These are phyloP conservation scores for Papilionanthe hybrid DNA, from an alignment of 116 monocot species.

Conservation along the genomic window DNA sequence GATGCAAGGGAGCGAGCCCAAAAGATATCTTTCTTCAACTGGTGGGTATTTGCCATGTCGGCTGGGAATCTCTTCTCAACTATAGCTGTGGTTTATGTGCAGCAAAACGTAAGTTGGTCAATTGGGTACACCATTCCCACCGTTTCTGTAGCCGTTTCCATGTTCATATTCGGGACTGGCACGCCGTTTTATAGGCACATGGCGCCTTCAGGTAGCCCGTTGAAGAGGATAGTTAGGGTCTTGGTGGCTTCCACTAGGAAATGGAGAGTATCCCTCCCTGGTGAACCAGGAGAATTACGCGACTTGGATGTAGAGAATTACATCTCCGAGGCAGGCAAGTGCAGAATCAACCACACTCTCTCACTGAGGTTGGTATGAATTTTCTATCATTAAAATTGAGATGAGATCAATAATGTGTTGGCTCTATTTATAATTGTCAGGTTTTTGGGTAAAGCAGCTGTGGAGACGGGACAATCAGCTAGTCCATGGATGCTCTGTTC, in stretches of 20 bases:
- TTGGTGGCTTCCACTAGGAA: conserved; percentile 30
- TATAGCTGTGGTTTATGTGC: conserved; percentile 15
- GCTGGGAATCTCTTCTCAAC: conserved; percentile 24
- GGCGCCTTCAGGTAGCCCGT: conserved; percentile 23
- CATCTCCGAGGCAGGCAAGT: conserved; percentile 1
- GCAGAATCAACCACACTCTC: conserved; percentile 10
- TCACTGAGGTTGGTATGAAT: conserved; percentile 14
- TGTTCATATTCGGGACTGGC: conserved; percentile 21
- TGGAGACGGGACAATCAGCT: neutral
- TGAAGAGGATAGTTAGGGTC: conserved; percentile 21
- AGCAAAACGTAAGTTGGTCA: conserved; percentile 24
- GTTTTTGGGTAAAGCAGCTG: conserved; percentile 20
- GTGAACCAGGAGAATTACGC: conserved; percentile 6
- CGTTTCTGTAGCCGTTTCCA: conserved; percentile 17
- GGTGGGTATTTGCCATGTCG: conserved; percentile 48
- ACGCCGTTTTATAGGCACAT: conserved; percentile 29
- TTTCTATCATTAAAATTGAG: neutral
- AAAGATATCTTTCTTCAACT: conserved; percentile 51
- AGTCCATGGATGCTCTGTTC: conserved; percentile 4
- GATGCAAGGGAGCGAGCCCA: conserved; percentile 13
- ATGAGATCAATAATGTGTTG: neutral
- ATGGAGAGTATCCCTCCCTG: conserved; percentile 15
- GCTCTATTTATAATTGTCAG: neutral
- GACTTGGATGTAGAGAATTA: conserved; percentile 11
- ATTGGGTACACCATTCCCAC: conserved; percentile 27